These are phyloP conservation scores for Camillea tinctor DNA, from an alignment of 2,329 filamentous ascomycete genomes.

Conservation along the genomic window DNA sequence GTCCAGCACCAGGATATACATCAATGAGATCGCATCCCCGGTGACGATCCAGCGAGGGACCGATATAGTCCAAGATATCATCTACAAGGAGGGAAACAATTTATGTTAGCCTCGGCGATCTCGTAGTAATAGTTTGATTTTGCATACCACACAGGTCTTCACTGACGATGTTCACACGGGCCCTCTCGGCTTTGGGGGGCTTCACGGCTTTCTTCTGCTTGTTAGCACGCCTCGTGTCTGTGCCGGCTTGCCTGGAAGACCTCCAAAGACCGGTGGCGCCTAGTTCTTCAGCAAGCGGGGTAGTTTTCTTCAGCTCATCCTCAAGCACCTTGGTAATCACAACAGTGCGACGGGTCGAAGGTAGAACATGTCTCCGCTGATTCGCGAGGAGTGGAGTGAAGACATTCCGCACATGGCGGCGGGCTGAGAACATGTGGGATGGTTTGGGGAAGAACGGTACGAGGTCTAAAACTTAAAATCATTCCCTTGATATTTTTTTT, in stretches of 20 bases:
- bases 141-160: conserved; percentile 46
- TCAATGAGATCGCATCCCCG: conserved; percentile 83
- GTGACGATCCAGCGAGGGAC: conserved; percentile 65
- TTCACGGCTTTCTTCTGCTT: not conserved
- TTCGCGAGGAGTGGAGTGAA: conserved; percentile 9
- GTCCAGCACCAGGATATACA: conserved; percentile 74
- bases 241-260: not conserved
- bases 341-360: conserved; percentile 10
- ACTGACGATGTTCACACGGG: conserved; percentile 53
- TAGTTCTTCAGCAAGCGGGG: conserved; percentile 22
- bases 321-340: conserved; percentile 8
- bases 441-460: not conserved
- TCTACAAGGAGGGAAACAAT: conserved; percentile 42
- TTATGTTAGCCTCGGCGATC: conserved; percentile 1
- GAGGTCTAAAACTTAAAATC: not conserved
- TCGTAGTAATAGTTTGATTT: not conserved
- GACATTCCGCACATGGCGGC: conserved; percentile 24
- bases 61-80: conserved; percentile 69
- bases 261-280: conserved; percentile 20
- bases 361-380: conserved; percentile 1
- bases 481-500: too few relatives aligned
- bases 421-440: conserved; percentile 27
- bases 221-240: not conserved
- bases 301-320: not conserved
- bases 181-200: conserved; percentile 31